Conservation (phyloP, 768 basidiomycete genomes). For the button mushroom (Agaricus bisporus) region DNA sequence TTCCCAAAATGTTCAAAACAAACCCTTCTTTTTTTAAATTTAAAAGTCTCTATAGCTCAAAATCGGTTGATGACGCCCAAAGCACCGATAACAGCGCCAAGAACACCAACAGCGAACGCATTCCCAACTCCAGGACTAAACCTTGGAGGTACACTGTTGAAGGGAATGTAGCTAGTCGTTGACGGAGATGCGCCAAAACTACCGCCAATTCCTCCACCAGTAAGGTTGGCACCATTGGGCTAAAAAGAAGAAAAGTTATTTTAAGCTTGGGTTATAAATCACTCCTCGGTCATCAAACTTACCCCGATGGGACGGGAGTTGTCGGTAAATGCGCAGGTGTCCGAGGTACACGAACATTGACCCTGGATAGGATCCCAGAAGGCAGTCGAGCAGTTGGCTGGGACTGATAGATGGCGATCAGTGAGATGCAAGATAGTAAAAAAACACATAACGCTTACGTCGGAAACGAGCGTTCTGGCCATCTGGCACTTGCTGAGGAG, state of each 20-base stretch:
- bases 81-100: constrained; percentile 31
- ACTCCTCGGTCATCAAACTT: background rate
- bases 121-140: constrained; percentile 27
- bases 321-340: constrained; percentile 58
- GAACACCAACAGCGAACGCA: constrained; percentile 27
- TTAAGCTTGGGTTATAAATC: background rate
- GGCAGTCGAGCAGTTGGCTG: constrained; percentile 66
- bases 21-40: no score
- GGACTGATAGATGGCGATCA: constrained; percentile 33
- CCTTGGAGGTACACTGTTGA: constrained; percentile 33
- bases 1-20: no score
- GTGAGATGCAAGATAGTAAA: background rate
- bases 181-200: constrained; percentile 12
- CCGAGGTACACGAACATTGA: constrained; percentile 54
- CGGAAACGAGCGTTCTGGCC: constrained; percentile 46
- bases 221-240: constrained; percentile 13
- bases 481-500: constrained; percentile 44
- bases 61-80: constrained; percentile 18
- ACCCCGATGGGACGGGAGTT: constrained; percentile 32
- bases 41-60: constrained; percentile 7
- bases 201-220: constrained; percentile 14
- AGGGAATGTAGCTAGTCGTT: constrained; percentile 37
- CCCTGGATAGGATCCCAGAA: constrained; percentile 77
- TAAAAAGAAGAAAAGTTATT: background rate
- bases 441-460: constrained; percentile 32